Evolutionary conservation across 306 rosid genomes (phyloP).

Genomic region (Abrus pulchellus): DNA sequence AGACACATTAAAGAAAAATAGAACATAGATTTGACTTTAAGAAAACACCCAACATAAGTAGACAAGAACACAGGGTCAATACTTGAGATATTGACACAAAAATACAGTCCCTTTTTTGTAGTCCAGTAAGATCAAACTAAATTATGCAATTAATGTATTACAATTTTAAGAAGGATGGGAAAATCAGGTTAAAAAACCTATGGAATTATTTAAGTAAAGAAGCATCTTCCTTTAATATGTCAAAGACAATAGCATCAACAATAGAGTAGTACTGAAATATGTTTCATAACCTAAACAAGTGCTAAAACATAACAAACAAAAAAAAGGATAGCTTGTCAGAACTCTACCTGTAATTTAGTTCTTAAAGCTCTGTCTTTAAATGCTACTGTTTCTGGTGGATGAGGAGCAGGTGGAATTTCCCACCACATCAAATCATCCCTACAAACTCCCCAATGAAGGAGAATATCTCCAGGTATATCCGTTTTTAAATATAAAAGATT

Average conservation of each 20-base stretch:
- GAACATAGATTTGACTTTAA: background rate
- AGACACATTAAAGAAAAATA: background rate
- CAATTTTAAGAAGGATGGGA: background rate
- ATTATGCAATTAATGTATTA: background rate
- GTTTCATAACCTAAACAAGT: conserved; percentile 21
- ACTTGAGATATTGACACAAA: conserved; percentile 1
- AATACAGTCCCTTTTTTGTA: background rate
- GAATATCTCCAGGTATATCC: conserved; percentile 73
- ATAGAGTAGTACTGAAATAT: background rate
- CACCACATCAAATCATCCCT: conserved; percentile 75
- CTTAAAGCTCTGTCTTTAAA: conserved; percentile 85
- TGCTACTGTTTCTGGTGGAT: conserved; percentile 74
- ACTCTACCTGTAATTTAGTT: conserved; percentile 77
- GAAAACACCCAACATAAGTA: background rate
- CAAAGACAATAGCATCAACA: conserved; percentile 19
- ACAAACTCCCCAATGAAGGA: conserved; percentile 97
- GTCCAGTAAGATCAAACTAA: conserved; percentile 16
- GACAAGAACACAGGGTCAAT: conserved; percentile 21
- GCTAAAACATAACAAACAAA: background rate
- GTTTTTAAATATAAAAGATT: conserved; percentile 74
- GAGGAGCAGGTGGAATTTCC: conserved; percentile 83
- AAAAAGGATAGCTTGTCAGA: background rate
- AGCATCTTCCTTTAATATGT: conserved; percentile 15
- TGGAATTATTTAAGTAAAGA: conserved; percentile 12
- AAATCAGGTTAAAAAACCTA: conserved; percentile 21